Evolutionary conservation across 495 filamentous ascomycete genomes (phyloP).

Genomic region (Penicillium atrosanguineum): DNA sequence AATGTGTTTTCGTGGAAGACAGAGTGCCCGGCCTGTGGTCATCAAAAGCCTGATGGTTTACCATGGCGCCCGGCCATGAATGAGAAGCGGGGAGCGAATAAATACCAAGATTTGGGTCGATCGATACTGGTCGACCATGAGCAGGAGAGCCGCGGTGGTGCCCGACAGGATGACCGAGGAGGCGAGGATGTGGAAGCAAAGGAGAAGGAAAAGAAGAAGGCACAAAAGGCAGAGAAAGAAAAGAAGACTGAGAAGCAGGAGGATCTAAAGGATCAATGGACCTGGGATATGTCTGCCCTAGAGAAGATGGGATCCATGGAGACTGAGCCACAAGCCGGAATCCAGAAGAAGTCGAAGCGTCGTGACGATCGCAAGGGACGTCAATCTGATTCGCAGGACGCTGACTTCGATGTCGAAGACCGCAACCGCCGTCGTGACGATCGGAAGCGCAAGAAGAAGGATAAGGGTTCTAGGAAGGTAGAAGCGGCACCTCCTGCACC

Average conservation of each 20-base stretch:
- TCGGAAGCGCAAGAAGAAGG: slow-evolving; percentile 47
- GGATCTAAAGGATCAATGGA: slow-evolving; percentile 25
- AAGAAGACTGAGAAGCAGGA: slow-evolving; percentile 1
- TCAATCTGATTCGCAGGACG: slow-evolving; percentile 26
- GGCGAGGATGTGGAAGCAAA: background rate
- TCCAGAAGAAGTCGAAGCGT: slow-evolving; percentile 24
- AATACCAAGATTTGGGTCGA: slow-evolving; percentile 21
- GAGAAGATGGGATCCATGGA: slow-evolving; percentile 19
- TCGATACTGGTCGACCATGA: slow-evolving; percentile 11
- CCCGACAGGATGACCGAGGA: background rate
- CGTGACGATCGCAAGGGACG: slow-evolving; percentile 26
- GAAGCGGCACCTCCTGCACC: slow-evolving; percentile 48
- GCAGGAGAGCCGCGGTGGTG: background rate
- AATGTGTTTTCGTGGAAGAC: slow-evolving; percentile 1
- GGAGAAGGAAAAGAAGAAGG: background rate
- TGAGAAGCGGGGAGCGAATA: slow-evolving; percentile 8
- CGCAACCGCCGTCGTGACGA: slow-evolving; percentile 32
- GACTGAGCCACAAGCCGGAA: slow-evolving; percentile 6
- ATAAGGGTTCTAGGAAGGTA: slow-evolving; percentile 38
- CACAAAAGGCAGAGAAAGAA: slow-evolving; percentile 6
- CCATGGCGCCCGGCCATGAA: background rate
- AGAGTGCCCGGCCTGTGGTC: slow-evolving; percentile 3
- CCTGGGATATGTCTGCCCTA: slow-evolving; percentile 37
- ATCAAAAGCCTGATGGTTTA: background rate
- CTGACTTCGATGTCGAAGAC: slow-evolving; percentile 38